A percentile compares a stretch with the other conserved stretches of the same genome.
phyloP scores from a whole-genome alignment of 2,329 filamentous ascomycete genomes.

The Pseudopyricularia javanii region DNA sequence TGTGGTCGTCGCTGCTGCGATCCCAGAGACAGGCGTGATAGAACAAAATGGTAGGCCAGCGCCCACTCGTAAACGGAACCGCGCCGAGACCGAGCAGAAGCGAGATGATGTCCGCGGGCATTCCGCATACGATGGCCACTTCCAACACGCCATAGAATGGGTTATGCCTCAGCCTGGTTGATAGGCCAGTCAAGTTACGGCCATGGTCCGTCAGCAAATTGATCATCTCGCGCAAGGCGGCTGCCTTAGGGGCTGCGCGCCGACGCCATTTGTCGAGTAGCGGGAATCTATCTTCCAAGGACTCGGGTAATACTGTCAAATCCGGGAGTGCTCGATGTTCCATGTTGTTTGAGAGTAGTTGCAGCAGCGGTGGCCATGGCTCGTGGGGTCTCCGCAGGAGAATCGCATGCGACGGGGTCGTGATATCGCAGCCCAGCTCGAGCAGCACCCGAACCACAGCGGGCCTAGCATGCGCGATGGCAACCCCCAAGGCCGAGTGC shows the following conservation, averaged over 20 bases:
- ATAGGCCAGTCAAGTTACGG: neutral
- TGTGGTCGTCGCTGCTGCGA: neutral
- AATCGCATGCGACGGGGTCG: neutral
- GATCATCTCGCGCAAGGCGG: neutral
- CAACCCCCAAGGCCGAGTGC: neutral
- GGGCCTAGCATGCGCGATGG: neutral
- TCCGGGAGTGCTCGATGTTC: neutral
- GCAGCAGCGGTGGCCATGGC: neutral
- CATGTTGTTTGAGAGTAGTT: neutral
- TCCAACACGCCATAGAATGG: neutral
- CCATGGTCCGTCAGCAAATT: neutral
- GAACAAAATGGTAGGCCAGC: neutral
- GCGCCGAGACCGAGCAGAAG: neutral
- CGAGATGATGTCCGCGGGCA: neutral
- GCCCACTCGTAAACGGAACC: neutral
- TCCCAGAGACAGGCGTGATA: neutral
- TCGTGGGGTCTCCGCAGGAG: neutral
- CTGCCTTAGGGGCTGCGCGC: neutral
- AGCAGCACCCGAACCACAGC: neutral
- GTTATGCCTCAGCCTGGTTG: neutral
- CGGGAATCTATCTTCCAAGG: too few relatives aligned
- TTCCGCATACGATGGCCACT: neutral
- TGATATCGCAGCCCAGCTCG: neutral
- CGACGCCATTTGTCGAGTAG: neutral
- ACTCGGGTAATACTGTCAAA: neutral